These are phyloP conservation scores for Aureobasidium zeae DNA, from an alignment of 2,329 filamentous ascomycete genomes.

Conservation along the genomic window DNA sequence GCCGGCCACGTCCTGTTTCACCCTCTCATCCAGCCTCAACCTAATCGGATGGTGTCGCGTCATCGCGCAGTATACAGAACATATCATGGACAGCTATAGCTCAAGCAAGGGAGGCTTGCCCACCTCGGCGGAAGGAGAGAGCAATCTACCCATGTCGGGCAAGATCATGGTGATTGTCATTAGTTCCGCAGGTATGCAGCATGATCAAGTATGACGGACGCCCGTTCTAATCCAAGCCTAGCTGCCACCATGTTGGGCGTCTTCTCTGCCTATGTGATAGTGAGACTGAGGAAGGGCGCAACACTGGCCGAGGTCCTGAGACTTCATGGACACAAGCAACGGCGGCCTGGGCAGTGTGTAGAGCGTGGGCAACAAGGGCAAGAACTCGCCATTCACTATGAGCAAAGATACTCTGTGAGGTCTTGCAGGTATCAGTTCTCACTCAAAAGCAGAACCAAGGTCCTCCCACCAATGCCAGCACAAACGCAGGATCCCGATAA, in stretches of 20 bases:
- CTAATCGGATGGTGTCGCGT: too few relatives aligned
- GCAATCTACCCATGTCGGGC: background rate
- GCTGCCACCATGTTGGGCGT: constrained; percentile 12
- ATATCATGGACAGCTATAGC: constrained; percentile 1
- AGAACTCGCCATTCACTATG: constrained; percentile 15
- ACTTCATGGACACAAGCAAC: too few relatives aligned
- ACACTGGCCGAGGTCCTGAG: constrained; percentile 17
- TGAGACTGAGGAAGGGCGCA: constrained; percentile 14
- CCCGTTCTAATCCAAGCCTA: too few relatives aligned
- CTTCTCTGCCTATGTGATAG: constrained; percentile 16
- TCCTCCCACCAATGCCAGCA: constrained; percentile 1
- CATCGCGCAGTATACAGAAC: background rate
- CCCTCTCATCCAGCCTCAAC: too few relatives aligned
- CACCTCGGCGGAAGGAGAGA: background rate
- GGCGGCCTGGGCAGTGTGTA: too few relatives aligned
- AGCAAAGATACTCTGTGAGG: constrained; percentile 18
- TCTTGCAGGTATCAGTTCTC: constrained; percentile 14
- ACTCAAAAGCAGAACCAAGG: constrained; percentile 3
- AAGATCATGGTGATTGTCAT: constrained; percentile 9
- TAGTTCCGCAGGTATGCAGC: constrained; percentile 12
- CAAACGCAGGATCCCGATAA: constrained; percentile 6
- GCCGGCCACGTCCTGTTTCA: too few relatives aligned
- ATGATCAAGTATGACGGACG: too few relatives aligned
- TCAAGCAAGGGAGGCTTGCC: background rate
- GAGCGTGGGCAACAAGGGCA: too few relatives aligned